Conservation (phyloP, 2,329 filamentous ascomycete species). For the Laburnicola sp. region DNA sequence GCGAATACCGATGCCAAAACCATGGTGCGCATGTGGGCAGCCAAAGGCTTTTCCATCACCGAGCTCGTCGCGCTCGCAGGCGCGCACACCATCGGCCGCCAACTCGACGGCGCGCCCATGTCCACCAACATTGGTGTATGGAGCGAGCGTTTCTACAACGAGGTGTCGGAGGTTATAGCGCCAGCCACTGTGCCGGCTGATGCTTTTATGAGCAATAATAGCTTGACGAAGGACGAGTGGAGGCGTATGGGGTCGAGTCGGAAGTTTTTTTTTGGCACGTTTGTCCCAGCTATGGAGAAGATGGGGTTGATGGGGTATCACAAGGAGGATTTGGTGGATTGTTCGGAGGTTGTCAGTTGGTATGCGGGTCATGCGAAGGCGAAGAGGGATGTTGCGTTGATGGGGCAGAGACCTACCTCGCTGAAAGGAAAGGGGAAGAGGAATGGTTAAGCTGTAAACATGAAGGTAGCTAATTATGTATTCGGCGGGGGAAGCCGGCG, state of each 20-base stretch:
- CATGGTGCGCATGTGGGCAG: slow-evolving; percentile 38
- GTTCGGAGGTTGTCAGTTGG: slow-evolving; percentile 38
- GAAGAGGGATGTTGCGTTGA: slow-evolving; percentile 35
- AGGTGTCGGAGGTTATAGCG: slow-evolving; percentile 34
- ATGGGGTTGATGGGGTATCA: slow-evolving; percentile 43
- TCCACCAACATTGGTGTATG: slow-evolving; percentile 44
- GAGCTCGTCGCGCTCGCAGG: slow-evolving; percentile 47
- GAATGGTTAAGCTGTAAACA: background rate
- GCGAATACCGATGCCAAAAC: slow-evolving; percentile 17
- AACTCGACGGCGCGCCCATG: slow-evolving; percentile 33
- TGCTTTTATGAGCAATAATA: slow-evolving; percentile 31
- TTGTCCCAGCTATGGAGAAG: slow-evolving; percentile 42
- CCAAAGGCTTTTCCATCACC: slow-evolving; percentile 41
- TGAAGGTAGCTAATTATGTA: no score
- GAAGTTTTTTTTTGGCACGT: slow-evolving; percentile 35
- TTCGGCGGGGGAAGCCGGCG: no score
- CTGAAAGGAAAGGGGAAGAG: background rate
- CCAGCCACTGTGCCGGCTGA: slow-evolving; percentile 37
- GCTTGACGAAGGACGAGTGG: slow-evolving; percentile 25
- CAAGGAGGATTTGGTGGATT: slow-evolving; percentile 30
- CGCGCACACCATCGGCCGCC: slow-evolving; percentile 41
- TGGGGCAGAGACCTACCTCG: background rate
- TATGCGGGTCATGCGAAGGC: no score
- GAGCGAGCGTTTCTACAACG: slow-evolving; percentile 43
- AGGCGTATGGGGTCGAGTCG: slow-evolving; percentile 31